phyloP scores from a whole-genome alignment of 345 rosid species.

The Mercurialis annua region DNA sequence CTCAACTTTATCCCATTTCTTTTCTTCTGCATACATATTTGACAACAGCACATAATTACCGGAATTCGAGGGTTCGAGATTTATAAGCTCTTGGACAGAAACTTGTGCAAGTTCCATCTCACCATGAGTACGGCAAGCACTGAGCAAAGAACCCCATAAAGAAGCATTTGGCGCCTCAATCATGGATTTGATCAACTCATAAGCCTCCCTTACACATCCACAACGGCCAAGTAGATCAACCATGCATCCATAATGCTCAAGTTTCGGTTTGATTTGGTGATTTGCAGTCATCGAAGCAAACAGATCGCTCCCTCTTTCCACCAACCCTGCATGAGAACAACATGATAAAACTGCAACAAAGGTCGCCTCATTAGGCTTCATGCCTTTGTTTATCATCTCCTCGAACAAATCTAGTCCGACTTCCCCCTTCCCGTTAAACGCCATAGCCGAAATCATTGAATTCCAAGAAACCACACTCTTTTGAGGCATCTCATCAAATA shows the following conservation, averaged over 20 bases:
- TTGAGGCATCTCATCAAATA: slow-evolving; percentile 44
- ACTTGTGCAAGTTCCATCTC: slow-evolving; percentile 52
- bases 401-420: slow-evolving; percentile 51
- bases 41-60: slow-evolving; percentile 68
- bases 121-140: slow-evolving; percentile 66
- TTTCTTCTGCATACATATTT: slow-evolving; percentile 64
- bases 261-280: slow-evolving; percentile 44
- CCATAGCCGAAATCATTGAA: slow-evolving; percentile 60
- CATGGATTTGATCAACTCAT: slow-evolving; percentile 51
- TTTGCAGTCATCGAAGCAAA: slow-evolving; percentile 44
- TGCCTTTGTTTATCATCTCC: slow-evolving; percentile 42
- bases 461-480: slow-evolving; percentile 67
- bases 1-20: slow-evolving; percentile 68
- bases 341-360: slow-evolving; percentile 56
- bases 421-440: slow-evolving; percentile 54
- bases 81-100: slow-evolving; percentile 50
- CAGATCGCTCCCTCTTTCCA: slow-evolving; percentile 46
- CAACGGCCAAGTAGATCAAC: slow-evolving; percentile 65
- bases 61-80: slow-evolving; percentile 61
- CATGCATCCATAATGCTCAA: slow-evolving; percentile 70
- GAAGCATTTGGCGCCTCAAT: slow-evolving; percentile 46
- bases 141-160: slow-evolving; percentile 67
- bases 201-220: slow-evolving; percentile 54
- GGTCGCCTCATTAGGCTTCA: slow-evolving; percentile 49
- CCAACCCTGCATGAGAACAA: slow-evolving; percentile 57